These are phyloP conservation scores for Vanderwaltozyma yarrowii DNA, from an alignment of 805 yeast genomes.

Conservation along the genomic window DNA sequence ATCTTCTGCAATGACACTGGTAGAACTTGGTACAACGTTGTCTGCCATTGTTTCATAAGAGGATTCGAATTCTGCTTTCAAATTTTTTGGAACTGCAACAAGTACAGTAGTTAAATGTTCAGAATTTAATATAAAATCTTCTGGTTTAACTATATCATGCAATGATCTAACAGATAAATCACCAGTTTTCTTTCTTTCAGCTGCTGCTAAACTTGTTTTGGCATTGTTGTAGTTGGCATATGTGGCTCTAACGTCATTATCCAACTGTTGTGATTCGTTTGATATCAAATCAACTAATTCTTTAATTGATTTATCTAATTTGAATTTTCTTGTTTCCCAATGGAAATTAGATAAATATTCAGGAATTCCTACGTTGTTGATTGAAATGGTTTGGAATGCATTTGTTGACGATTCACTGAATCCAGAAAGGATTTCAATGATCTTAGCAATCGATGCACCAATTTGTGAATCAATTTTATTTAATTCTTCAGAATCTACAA, in stretches of 20 bases:
- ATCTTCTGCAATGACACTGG: constrained; percentile 59
- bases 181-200: constrained; percentile 89
- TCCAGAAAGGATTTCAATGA: constrained; percentile 57
- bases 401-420: constrained; percentile 36
- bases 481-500: constrained; percentile 84
- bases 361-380: constrained; percentile 38
- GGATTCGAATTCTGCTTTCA: constrained; percentile 49
- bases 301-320: constrained; percentile 73
- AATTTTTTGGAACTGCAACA: constrained; percentile 73
- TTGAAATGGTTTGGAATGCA: constrained; percentile 42
- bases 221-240: constrained; percentile 71
- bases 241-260: constrained; percentile 72
- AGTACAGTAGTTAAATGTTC: constrained; percentile 82
- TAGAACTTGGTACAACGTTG: constrained; percentile 90
- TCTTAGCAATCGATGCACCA: constrained; percentile 56
- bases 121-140: constrained; percentile 74
- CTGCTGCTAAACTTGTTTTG: constrained; percentile 71
- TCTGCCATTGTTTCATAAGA: constrained; percentile 66
- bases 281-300: constrained; percentile 63
- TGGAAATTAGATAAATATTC: constrained; percentile 64
- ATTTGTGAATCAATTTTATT: constrained; percentile 74
- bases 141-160: constrained; percentile 77
- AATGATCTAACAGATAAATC: constrained; percentile 84
- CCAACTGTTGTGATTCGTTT: constrained; percentile 72
- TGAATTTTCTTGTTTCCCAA: constrained; percentile 84